These are phyloP conservation scores for Colletotrichum agaves DNA, from an alignment of 2,329 filamentous ascomycete species.

Conservation along the genomic window DNA sequence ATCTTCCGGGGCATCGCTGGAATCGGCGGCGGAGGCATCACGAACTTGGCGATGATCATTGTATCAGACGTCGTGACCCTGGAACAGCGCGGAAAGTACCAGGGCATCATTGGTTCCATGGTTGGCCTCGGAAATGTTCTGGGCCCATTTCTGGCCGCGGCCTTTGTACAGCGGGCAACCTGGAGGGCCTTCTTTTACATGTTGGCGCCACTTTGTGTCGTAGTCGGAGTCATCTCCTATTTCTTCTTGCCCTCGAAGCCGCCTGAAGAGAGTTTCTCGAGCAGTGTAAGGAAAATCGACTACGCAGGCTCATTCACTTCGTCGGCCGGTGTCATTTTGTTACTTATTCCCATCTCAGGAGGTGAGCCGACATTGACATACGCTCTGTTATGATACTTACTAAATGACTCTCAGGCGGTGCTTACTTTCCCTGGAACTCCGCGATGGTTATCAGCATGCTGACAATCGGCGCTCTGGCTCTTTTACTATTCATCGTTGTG, in stretches of 20 bases:
- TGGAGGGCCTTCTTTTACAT: slow-evolving; percentile 59
- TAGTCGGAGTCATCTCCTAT: slow-evolving; percentile 57
- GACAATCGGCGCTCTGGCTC: slow-evolving; percentile 38
- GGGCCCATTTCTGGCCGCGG: slow-evolving; percentile 57
- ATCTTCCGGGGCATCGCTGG: slow-evolving; percentile 69
- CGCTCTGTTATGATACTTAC: not conserved
- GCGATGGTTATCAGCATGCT: slow-evolving; percentile 43
- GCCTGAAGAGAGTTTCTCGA: slow-evolving; percentile 55
- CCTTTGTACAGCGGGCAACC: slow-evolving; percentile 49
- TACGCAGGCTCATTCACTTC: slow-evolving; percentile 66
- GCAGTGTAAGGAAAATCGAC: slow-evolving; percentile 67
- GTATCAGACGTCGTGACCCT: slow-evolving; percentile 69
- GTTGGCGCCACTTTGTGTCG: slow-evolving; percentile 59
- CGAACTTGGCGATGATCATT: slow-evolving; percentile 69
- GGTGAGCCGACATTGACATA: slow-evolving; percentile 44
- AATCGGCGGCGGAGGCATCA: slow-evolving; percentile 71
- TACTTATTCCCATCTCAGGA: slow-evolving; percentile 72
- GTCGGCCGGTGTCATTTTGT: slow-evolving; percentile 65
- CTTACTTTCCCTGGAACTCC: slow-evolving; percentile 43
- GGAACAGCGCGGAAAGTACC: slow-evolving; percentile 67
- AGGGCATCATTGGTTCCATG: slow-evolving; percentile 54
- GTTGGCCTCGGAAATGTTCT: slow-evolving; percentile 54
- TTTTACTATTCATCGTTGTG: slow-evolving; percentile 40
- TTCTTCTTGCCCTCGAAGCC: slow-evolving; percentile 64
- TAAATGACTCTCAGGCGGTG: slow-evolving; percentile 37